These are phyloP conservation scores for Phytophthora pisi DNA, from an alignment of 352 stramenopile genomes.

Conservation along the genomic window DNA sequence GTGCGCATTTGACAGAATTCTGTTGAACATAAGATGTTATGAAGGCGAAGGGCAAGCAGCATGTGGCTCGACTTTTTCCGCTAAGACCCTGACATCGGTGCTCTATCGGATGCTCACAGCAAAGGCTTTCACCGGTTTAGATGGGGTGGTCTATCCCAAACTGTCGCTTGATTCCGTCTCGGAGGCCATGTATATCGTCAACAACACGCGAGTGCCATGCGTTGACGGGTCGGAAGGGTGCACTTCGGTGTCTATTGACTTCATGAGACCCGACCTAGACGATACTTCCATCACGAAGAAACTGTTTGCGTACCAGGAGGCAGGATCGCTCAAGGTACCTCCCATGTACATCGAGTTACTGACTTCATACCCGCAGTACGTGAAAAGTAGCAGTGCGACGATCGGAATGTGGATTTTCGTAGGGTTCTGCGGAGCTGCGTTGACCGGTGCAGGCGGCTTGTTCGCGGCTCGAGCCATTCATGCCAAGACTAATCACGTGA, in stretches of 20 bases:
- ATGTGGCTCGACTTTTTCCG: constrained; percentile 47
- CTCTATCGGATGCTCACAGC: constrained; percentile 63
- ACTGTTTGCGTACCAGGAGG: constrained; percentile 53
- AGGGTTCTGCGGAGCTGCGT: constrained; percentile 48
- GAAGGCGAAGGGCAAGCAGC: constrained; percentile 24
- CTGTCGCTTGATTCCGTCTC: constrained; percentile 42
- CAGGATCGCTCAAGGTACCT: constrained; percentile 48
- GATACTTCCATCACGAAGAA: constrained; percentile 49
- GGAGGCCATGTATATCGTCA: constrained; percentile 62
- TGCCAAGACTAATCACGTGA: constrained; percentile 53
- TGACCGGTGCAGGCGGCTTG: constrained; percentile 33
- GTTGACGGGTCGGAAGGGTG: constrained; percentile 34
- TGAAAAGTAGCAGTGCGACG: constrained; percentile 42
- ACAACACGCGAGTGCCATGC: constrained; percentile 44
- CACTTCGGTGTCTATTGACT: constrained; percentile 52
- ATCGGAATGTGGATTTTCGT: constrained; percentile 73
- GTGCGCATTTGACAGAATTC: constrained; percentile 59
- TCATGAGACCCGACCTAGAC: constrained; percentile 32
- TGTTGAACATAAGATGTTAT: constrained; percentile 47
- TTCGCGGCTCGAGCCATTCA: constrained; percentile 46
- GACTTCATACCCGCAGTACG: constrained; percentile 45
- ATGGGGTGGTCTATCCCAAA: constrained; percentile 43
- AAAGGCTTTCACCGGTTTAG: constrained; percentile 39
- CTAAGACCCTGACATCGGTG: constrained; percentile 44
- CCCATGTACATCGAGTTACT: constrained; percentile 57